Evolutionary conservation across 2,329 filamentous ascomycete species (phyloP).

Genomic region (Beauveria sp.): DNA sequence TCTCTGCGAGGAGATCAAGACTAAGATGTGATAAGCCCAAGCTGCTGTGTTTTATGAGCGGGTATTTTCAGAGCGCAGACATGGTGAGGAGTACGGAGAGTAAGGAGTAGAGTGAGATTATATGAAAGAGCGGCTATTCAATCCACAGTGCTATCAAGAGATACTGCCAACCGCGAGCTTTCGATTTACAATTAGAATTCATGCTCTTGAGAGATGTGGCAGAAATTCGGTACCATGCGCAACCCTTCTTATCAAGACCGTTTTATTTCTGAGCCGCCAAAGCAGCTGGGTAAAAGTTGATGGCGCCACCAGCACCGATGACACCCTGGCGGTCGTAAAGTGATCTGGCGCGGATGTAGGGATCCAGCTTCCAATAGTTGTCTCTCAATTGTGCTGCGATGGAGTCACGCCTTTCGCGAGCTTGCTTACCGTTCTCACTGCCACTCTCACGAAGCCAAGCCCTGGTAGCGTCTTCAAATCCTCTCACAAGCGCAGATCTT

Average conservation of each 20-base stretch:
- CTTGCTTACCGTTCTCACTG: constrained; percentile 34
- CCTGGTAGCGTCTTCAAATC: constrained; percentile 67
- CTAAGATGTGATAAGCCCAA: constrained; percentile 62
- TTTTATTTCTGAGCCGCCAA: constrained; percentile 13
- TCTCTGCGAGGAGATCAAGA: constrained; percentile 74
- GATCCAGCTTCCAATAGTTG: constrained; percentile 87
- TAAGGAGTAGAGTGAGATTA: neutral
- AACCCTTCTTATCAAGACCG: too few relatives aligned
- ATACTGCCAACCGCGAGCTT: neutral
- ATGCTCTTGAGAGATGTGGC: neutral
- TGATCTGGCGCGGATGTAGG: constrained; percentile 74
- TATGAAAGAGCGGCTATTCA: neutral
- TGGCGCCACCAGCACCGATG: constrained; percentile 56
- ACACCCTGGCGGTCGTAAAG: constrained; percentile 77
- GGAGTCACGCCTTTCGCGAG: constrained; percentile 50
- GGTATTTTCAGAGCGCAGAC: neutral
- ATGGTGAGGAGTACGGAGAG: neutral
- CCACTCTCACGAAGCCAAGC: constrained; percentile 58
- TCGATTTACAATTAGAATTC: too few relatives aligned
- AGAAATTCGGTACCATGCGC: neutral
- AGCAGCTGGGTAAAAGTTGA: constrained; percentile 57
- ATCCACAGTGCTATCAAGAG: neutral
- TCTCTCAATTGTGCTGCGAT: constrained; percentile 57
- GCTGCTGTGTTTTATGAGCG: neutral
- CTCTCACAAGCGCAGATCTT: constrained; percentile 57